phyloP scores from a whole-genome alignment of 352 stramenopile genomes.

The Phytophthora tentaculata region DNA sequence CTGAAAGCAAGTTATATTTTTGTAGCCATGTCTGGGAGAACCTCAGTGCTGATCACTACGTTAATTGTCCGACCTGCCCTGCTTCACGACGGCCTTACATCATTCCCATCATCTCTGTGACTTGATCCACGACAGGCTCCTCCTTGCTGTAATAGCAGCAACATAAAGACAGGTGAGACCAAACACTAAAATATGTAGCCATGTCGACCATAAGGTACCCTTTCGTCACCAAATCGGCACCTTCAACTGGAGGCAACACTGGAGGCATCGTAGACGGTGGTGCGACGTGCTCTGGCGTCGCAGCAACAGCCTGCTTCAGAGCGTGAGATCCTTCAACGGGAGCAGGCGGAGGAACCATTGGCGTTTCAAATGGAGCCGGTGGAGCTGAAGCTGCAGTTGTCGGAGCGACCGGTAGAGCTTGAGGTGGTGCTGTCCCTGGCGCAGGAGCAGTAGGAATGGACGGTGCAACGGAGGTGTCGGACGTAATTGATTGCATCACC shows the following conservation, averaged over 20 bases:
- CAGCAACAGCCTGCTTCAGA: slow-evolving; percentile 39
- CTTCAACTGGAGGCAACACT: slow-evolving; percentile 23
- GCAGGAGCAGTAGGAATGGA: neutral
- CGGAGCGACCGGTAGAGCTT: slow-evolving; percentile 16
- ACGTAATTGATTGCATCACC: slow-evolving; percentile 12
- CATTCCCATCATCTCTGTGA: slow-evolving; percentile 45
- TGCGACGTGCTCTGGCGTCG: slow-evolving; percentile 39
- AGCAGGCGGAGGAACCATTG: slow-evolving; percentile 20
- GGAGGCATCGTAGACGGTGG: slow-evolving; percentile 18
- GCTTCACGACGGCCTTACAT: slow-evolving; percentile 20
- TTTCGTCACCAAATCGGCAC: slow-evolving; percentile 31
- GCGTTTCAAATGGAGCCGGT: neutral
- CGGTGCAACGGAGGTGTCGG: neutral
- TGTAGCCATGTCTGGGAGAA: slow-evolving; percentile 24
- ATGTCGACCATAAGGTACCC: slow-evolving; percentile 28
- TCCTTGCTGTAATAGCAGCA: slow-evolving; percentile 14
- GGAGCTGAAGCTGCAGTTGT: slow-evolving; percentile 5
- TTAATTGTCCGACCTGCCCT: too few species aligned
- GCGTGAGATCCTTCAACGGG: slow-evolving; percentile 20
- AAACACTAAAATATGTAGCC: slow-evolving; percentile 18
- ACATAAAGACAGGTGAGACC: slow-evolving; percentile 8
- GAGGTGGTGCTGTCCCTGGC: slow-evolving; percentile 11
- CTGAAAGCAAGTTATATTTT: slow-evolving; percentile 29
- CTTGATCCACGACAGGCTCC: slow-evolving; percentile 28
- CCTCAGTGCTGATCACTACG: too few species aligned